Evolutionary conservation across 1,284 basidiomycete genomes (phyloP).

Genomic region (Rhizopogon hawkerae): DNA sequence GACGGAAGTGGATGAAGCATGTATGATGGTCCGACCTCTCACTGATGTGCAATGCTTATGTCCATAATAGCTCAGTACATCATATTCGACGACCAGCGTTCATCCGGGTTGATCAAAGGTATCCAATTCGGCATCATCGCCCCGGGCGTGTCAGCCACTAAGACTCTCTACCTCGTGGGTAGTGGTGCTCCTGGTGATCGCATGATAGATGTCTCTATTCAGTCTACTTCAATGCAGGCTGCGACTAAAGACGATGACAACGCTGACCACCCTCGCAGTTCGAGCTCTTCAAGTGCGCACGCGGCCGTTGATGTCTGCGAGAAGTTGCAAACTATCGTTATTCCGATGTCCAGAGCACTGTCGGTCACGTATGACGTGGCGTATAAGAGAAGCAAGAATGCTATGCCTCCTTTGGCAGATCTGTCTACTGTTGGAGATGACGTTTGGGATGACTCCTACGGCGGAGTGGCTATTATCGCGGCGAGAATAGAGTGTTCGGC

Average conservation of each 20-base stretch:
- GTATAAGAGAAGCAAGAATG: constrained; percentile 36
- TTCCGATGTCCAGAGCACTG: constrained; percentile 53
- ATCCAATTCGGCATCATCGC: constrained; percentile 53
- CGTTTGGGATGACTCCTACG: constrained; percentile 43
- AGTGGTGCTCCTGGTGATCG: constrained; percentile 57
- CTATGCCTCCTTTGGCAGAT: constrained; percentile 33
- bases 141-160: constrained; percentile 46
- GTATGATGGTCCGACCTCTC: constrained; percentile 33
- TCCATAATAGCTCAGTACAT: constrained; percentile 52
- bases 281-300: constrained; percentile 9
- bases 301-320: constrained; percentile 37
- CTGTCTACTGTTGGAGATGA: constrained; percentile 47
- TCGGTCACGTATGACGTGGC: constrained; percentile 39
- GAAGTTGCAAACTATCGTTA: constrained; percentile 50
- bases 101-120: constrained; percentile 66
- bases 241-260: not conserved
- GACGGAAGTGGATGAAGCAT: constrained; percentile 64
- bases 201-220: constrained; percentile 67
- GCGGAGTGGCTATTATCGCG: constrained; percentile 48
- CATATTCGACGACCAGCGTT: constrained; percentile 49
- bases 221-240: constrained; percentile 35
- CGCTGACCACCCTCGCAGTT: constrained; percentile 12
- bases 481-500: constrained; percentile 45
- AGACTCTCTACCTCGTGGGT: constrained; percentile 52
- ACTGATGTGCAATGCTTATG: not conserved